Conservation (phyloP, 768 basidiomycete species). For the Roridomyces roridus region DNA sequence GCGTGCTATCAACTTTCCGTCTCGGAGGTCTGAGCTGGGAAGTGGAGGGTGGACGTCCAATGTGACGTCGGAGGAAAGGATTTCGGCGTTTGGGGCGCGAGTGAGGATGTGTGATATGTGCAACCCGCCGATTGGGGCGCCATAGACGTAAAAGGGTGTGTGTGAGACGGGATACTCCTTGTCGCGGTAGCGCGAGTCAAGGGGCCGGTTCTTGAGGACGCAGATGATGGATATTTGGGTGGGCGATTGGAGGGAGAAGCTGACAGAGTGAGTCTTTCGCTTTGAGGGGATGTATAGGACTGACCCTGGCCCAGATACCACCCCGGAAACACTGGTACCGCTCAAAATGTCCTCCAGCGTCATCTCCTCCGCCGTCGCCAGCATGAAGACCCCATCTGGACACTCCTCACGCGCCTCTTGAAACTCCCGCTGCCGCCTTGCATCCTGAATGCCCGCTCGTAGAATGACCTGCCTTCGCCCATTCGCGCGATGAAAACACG, state of each 20-base stretch:
- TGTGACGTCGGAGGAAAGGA: too few species aligned
- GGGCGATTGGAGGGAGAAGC: too few species aligned
- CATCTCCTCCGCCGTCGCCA: not conserved
- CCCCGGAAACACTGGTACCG: constrained; percentile 1
- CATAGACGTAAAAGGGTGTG: constrained; percentile 52
- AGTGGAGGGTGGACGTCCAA: too few species aligned
- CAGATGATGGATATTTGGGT: constrained; percentile 30
- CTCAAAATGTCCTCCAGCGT: constrained; percentile 11
- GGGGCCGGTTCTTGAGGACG: constrained; percentile 36
- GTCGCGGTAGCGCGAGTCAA: constrained; percentile 35
- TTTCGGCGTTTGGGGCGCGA: too few species aligned
- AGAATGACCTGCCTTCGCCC: constrained; percentile 44
- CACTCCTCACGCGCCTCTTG: too few species aligned
- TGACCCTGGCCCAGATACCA: constrained; percentile 10
- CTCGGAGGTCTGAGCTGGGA: too few species aligned
- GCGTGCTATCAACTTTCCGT: too few species aligned
- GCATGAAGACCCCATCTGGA: constrained; percentile 27
- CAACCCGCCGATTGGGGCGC: too few species aligned
- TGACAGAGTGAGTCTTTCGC: too few species aligned
- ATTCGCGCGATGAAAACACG: constrained; percentile 43
- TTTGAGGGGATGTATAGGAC: too few species aligned
- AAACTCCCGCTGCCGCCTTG: constrained; percentile 19
- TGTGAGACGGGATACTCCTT: constrained; percentile 32
- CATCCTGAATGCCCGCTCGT: constrained; percentile 22
- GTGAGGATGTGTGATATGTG: too few species aligned